Evolutionary conservation across 345 rosid species (phyloP).

Genomic region (Melaleuca quinquenervia): DNA sequence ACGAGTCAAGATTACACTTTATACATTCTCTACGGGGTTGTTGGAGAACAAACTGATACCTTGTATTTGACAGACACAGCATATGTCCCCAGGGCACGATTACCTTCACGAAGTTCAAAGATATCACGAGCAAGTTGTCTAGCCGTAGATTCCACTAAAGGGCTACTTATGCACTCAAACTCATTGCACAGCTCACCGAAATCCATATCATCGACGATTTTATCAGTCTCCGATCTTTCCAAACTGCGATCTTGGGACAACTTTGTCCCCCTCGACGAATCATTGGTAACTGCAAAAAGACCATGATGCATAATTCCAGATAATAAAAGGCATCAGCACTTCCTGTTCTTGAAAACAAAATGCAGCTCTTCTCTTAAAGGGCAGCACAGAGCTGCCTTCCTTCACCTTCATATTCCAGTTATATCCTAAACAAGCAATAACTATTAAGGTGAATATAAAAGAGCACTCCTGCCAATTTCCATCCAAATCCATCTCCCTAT

Average conservation of each 20-base stretch:
- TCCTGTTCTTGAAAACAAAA: not conserved
- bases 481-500: not conserved
- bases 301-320: not conserved
- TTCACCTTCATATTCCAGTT: not conserved
- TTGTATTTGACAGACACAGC: constrained; percentile 69
- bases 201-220: constrained; percentile 62
- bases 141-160: constrained; percentile 79
- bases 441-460: not conserved
- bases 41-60: constrained; percentile 21
- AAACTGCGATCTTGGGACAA: constrained; percentile 8
- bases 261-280: constrained; percentile 4
- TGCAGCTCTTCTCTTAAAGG: not conserved
- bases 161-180: constrained; percentile 88
- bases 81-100: constrained; percentile 61
- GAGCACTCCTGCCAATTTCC: not conserved
- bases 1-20: not conserved
- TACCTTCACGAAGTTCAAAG: constrained; percentile 63
- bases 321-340: not conserved
- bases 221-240: constrained; percentile 48
- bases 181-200: constrained; percentile 88
- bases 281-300: constrained; percentile 32
- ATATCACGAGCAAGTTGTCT: constrained; percentile 79
- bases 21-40: not conserved
- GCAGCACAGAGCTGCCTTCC: not conserved
- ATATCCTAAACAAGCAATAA: not conserved